Conservation (phyloP, 2,329 filamentous ascomycete species). For the Beauveria pseudobassiana region DNA sequence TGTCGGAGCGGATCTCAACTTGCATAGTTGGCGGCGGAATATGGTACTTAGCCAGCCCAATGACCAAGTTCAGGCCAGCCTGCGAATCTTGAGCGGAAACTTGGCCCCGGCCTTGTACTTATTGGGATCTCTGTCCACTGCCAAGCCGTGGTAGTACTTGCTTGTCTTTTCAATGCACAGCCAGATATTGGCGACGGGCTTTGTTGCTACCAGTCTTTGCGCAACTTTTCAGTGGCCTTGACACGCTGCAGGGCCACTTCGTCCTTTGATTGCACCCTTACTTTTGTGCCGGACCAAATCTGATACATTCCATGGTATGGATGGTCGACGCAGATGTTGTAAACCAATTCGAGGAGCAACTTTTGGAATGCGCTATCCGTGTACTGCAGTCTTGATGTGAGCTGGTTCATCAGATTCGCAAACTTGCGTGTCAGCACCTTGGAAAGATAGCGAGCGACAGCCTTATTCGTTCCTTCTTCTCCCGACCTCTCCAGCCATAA, state of each 20-base stretch:
- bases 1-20: constrained; percentile 64
- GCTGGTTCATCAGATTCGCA: constrained; percentile 86
- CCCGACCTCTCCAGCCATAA: constrained; percentile 86
- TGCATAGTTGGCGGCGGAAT: constrained; percentile 88
- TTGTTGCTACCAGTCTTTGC: constrained; percentile 49
- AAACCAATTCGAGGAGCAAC: constrained; percentile 65
- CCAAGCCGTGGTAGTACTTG: constrained; percentile 56
- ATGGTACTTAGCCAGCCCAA: constrained; percentile 53
- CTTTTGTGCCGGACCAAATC: constrained; percentile 75
- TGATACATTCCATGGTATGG: constrained; percentile 98
- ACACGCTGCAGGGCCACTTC: constrained; percentile 66
- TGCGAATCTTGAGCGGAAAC: constrained; percentile 54
- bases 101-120: constrained; percentile 63
- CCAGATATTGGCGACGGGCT: constrained; percentile 52
- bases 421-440: constrained; percentile 88
- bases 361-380: constrained; percentile 66
- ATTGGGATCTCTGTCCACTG: constrained; percentile 55
- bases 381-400: constrained; percentile 83
- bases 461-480: constrained; percentile 67
- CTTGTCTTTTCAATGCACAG: constrained; percentile 66
- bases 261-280: constrained; percentile 63
- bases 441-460: constrained; percentile 61
- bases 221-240: constrained; percentile 63
- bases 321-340: constrained; percentile 82
- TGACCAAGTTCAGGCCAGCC: constrained; percentile 56